Conservation (phyloP, 352 stramenopile species). For the Phytophthora ramorum region DNA sequence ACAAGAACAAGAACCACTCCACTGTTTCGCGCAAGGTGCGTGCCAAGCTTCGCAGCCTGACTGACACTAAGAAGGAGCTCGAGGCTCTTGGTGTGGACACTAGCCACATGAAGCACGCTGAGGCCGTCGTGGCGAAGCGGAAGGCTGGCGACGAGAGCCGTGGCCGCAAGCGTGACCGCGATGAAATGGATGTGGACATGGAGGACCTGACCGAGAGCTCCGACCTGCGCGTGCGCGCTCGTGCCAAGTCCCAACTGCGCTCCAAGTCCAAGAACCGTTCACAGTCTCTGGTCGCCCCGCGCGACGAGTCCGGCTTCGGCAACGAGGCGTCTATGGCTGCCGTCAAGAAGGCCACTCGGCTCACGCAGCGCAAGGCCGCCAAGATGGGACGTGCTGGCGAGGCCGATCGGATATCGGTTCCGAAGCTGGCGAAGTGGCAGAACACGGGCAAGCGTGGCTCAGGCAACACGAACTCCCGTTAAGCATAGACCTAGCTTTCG, state of each 20-base stretch:
- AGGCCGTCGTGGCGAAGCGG: conserved; percentile 72
- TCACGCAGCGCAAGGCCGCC: conserved; percentile 81
- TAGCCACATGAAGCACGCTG: conserved; percentile 91
- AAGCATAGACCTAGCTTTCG: conserved; percentile 39
- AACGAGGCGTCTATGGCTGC: conserved; percentile 51
- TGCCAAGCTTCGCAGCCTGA: conserved; percentile 73
- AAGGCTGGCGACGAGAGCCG: conserved; percentile 73
- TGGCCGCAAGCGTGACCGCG: conserved; percentile 86
- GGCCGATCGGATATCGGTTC: conserved; percentile 76
- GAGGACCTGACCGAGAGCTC: conserved; percentile 88
- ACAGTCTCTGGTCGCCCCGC: conserved; percentile 76
- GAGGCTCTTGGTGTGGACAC: conserved; percentile 92
- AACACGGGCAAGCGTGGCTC: conserved; percentile 90
- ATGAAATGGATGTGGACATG: conserved; percentile 88
- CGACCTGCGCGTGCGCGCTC: conserved; percentile 68
- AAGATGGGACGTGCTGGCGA: conserved; percentile 86
- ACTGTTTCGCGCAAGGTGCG: conserved; percentile 90
- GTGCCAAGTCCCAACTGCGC: conserved; percentile 72
- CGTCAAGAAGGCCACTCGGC: conserved; percentile 53
- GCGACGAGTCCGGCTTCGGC: conserved; percentile 75
- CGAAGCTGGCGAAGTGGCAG: conserved; percentile 91
- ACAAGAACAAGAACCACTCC: conserved; percentile 97
- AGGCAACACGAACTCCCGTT: conserved; percentile 82
- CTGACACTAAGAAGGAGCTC: conserved; percentile 92
- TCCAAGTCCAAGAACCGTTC: conserved; percentile 88